A percentile compares a stretch with the other conserved stretches of the same genome.
Conservation (phyloP, 129 eudicot genomes). For the Flaveria sonorensis region DNA sequence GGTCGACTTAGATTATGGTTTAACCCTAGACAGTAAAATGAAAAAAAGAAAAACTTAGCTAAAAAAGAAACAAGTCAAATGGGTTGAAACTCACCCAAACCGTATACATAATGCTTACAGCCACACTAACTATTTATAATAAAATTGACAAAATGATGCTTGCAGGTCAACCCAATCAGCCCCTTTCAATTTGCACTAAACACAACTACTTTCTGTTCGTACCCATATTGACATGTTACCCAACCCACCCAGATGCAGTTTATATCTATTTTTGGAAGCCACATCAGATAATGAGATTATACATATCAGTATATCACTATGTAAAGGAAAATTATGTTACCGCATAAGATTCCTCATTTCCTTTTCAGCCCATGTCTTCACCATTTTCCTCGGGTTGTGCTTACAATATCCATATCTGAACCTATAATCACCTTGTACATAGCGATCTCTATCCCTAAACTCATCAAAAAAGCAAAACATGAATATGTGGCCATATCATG, state of each 20-base stretch:
- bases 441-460: slow-evolving; percentile 87
- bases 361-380: slow-evolving; percentile 98
- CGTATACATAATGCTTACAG: neutral
- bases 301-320: neutral
- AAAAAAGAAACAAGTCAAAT: neutral
- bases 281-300: neutral
- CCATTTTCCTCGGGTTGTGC: slow-evolving; percentile 99
- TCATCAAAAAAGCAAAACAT: slow-evolving; percentile 21
- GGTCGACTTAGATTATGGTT: neutral
- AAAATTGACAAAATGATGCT: neutral
- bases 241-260: neutral
- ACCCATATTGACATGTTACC: neutral
- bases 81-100: neutral
- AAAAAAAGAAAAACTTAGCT: neutral
- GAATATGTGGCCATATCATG: neutral
- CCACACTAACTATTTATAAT: neutral
- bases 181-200: neutral
- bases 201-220: neutral
- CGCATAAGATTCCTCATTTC: slow-evolving; percentile 98
- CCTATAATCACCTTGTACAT: slow-evolving; percentile 97
- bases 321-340: slow-evolving; percentile 34
- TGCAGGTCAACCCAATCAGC: neutral
- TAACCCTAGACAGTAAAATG: neutral
- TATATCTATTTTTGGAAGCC: neutral
- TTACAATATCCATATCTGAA: slow-evolving; percentile 90